Evolutionary conservation across 1,284 basidiomycete species (phyloP).

Genomic region (Pyrrhoderma lamaoense): DNA sequence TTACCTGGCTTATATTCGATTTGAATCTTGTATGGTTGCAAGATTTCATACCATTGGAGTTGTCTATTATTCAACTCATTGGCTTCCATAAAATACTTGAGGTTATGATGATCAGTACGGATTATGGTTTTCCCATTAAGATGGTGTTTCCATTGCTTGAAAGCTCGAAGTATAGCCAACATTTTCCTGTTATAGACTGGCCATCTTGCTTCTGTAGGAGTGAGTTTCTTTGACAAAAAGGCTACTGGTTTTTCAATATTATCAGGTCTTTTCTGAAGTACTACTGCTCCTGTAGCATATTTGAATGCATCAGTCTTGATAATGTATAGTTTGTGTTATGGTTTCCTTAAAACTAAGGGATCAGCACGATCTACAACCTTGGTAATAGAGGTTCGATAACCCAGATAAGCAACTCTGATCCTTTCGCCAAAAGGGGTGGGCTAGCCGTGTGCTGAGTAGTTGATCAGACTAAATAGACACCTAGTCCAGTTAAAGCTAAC

Average conservation of each 20-base stretch:
- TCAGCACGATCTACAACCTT: no score
- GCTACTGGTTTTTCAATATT: conserved; percentile 21
- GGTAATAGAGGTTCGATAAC: no score
- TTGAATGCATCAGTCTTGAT: conserved; percentile 7
- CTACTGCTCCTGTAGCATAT: conserved; percentile 7
- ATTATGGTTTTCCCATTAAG: background rate
- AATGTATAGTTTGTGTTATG: conserved; percentile 4
- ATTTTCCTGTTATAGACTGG: conserved; percentile 33
- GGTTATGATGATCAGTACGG: background rate
- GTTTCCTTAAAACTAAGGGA: no score
- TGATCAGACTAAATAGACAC: no score
- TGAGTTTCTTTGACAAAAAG: conserved; percentile 24
- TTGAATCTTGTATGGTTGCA: conserved; percentile 31
- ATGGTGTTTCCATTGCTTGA: conserved; percentile 3
- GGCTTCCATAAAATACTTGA: background rate
- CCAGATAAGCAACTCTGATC: no score
- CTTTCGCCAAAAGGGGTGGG: no score
- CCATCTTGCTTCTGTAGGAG: conserved; percentile 30
- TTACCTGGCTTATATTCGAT: conserved; percentile 34
- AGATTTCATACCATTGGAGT: conserved; percentile 32
- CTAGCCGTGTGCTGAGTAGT: no score
- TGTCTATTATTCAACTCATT: conserved; percentile 23
- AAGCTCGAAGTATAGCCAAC: conserved; percentile 24
- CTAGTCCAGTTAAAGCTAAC: no score
- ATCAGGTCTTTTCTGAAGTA: conserved; percentile 1